Conservation (phyloP, 805 yeast species). For the Wickerhamiella azymoides region DNA sequence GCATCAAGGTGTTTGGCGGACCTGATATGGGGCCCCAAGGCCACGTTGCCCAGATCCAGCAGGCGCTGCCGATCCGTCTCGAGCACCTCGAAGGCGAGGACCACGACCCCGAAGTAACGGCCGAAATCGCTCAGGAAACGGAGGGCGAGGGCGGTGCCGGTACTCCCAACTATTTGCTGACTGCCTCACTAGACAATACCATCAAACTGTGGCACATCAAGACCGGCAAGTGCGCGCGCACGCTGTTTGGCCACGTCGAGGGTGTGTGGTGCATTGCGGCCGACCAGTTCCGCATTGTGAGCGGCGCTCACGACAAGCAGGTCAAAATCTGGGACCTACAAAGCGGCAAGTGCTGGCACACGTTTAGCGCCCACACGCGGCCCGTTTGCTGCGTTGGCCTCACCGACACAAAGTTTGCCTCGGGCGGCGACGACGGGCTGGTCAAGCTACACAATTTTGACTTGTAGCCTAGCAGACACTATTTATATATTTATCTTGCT, state of each 20-base stretch:
- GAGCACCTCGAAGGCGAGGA: slow-evolving; percentile 45
- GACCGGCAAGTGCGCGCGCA: slow-evolving; percentile 77
- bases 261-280: slow-evolving; percentile 97
- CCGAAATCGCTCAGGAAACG: slow-evolving; percentile 9
- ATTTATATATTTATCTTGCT: background rate
- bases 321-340: slow-evolving; percentile 94
- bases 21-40: slow-evolving; percentile 43
- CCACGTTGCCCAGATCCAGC: slow-evolving; percentile 89
- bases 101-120: slow-evolving; percentile 14
- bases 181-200: slow-evolving; percentile 85
- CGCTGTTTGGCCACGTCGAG: slow-evolving; percentile 95
- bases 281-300: slow-evolving; percentile 83
- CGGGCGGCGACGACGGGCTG: slow-evolving; percentile 79
- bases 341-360: slow-evolving; percentile 85
- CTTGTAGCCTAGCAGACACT: slow-evolving; percentile 4
- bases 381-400: slow-evolving; percentile 57
- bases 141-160: slow-evolving; percentile 19
- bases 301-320: slow-evolving; percentile 86
- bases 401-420: slow-evolving; percentile 78
- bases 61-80: slow-evolving; percentile 72
- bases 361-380: slow-evolving; percentile 58
- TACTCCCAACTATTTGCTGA: slow-evolving; percentile 70
- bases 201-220: slow-evolving; percentile 83
- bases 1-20: slow-evolving; percentile 61
- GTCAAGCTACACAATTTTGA: slow-evolving; percentile 77